These are phyloP conservation scores for Endocarpon pusillum DNA, from an alignment of 495 filamentous ascomycete genomes.

Conservation along the genomic window DNA sequence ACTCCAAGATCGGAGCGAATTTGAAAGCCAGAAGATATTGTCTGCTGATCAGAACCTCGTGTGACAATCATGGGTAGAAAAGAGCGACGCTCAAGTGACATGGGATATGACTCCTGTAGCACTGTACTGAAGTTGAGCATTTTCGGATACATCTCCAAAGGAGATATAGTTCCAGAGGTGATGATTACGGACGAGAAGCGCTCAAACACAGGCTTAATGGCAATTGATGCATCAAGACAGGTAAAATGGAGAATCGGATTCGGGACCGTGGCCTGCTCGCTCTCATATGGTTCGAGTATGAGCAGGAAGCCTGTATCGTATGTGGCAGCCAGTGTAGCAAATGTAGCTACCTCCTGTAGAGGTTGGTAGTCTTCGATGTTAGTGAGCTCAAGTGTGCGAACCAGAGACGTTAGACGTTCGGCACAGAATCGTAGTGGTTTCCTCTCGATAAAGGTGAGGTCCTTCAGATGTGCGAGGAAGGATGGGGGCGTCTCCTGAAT, in stretches of 20 bases:
- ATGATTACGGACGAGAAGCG: slow-evolving; percentile 96
- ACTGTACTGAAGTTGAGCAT: slow-evolving; percentile 90
- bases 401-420: slow-evolving; percentile 85
- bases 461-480: slow-evolving; percentile 83
- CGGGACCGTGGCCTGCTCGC: slow-evolving; percentile 84
- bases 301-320: slow-evolving; percentile 96
- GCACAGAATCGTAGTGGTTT: slow-evolving; percentile 94
- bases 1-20: slow-evolving; percentile 89
- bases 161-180: slow-evolving; percentile 93
- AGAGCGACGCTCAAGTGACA: slow-evolving; percentile 88
- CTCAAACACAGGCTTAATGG: slow-evolving; percentile 95
- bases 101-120: slow-evolving; percentile 88
- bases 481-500: slow-evolving; percentile 93
- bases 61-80: slow-evolving; percentile 98
- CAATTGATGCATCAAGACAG: slow-evolving; percentile 93
- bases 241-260: slow-evolving; percentile 94
- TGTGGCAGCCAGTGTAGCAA: slow-evolving; percentile 92
- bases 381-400: slow-evolving; percentile 85
- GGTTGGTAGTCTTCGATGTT: slow-evolving; percentile 97
- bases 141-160: slow-evolving; percentile 96
- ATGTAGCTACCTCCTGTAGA: slow-evolving; percentile 93
- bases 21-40: slow-evolving; percentile 80
- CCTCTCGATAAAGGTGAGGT: slow-evolving; percentile 92
- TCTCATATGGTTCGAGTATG: slow-evolving; percentile 92
- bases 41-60: slow-evolving; percentile 79